Evolutionary conservation across 805 yeast genomes (phyloP).

Genomic region (Brettanomyces sp.): DNA sequence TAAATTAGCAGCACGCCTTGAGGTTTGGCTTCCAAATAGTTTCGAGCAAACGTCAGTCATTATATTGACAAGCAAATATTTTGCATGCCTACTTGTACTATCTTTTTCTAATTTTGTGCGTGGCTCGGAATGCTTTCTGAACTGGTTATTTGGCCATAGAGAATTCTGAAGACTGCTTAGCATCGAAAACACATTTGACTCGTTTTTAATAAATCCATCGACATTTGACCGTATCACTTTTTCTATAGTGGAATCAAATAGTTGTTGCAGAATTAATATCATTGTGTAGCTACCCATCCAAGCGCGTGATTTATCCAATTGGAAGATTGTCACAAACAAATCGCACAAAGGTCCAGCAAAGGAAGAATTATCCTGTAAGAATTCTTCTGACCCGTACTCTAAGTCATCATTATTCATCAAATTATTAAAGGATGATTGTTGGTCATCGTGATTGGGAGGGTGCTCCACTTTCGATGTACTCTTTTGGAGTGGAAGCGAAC

Average conservation of each 20-base stretch:
- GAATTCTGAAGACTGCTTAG: constrained; percentile 22
- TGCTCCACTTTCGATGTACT: neutral
- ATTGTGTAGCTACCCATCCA: constrained; percentile 86
- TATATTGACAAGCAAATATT: constrained; percentile 42
- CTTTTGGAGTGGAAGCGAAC: too few relatives aligned
- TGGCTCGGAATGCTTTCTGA: constrained; percentile 33
- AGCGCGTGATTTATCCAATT: constrained; percentile 45
- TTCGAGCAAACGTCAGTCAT: constrained; percentile 58
- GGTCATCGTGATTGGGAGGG: neutral
- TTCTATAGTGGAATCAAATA: constrained; percentile 79
- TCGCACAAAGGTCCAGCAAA: constrained; percentile 82
- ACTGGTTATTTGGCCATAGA: constrained; percentile 45
- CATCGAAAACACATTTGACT: constrained; percentile 35
- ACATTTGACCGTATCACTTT: constrained; percentile 44
- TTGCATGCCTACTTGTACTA: constrained; percentile 49
- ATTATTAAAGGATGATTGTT: neutral
- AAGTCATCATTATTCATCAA: constrained; percentile 28
- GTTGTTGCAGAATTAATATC: constrained; percentile 70
- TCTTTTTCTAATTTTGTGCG: constrained; percentile 44
- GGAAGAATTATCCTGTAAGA: constrained; percentile 21
- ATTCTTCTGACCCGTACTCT: constrained; percentile 4
- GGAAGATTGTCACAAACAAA: constrained; percentile 59
- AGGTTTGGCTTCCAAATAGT: constrained; percentile 61
- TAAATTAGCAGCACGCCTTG: constrained; percentile 51
- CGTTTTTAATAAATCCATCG: constrained; percentile 28